Evolutionary conservation across 225 moss, liverwort and hornwort species (phyloP), one percentile per base, ranked within the genome.

Genomic region (Rhytidiadelphus loreus): DNA sequence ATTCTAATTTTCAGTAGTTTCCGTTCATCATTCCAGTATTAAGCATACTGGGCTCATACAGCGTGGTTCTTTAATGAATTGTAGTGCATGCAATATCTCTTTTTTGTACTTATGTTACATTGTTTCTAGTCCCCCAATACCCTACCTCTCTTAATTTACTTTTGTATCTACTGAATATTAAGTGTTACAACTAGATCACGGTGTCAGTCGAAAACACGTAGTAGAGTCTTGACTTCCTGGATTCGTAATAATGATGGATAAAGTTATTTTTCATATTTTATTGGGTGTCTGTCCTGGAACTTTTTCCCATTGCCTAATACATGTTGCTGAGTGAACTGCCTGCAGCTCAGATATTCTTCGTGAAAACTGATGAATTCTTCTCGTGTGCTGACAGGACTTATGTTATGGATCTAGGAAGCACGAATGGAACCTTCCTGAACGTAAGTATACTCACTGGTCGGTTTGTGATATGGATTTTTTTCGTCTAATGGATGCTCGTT

Each of bases 361-460:
- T 77, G 53, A 79, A 68, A 64, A 65, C 80, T 89, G 83, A 89
- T 92, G 62, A 29, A 16, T 69, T 70, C 48, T 80, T 83, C 41
- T 86, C 56, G 48, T 88, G 69, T 86, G 88, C 61, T 92, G 85
- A 74, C 90, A 99, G 99, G 93, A 97, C 99, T 65, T 99, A 99
- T 69, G 80, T 99, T 46, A 99, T 99, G 99, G 99, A 99, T 93
- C 95, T 99, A 39, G 99, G 99, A 83, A 97, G 97, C 92, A 99
- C 99, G 74, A 99, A 99, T 89, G 99, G 99, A 88, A 99, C 99
- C 33, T 93, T 95, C 83, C 88, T 99, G 86, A 99, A 99, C 90
- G 98, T 99, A 89, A 93, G 96, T 85, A 20, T 11, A 85, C 33
- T 82, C 70, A 52, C 63, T 88, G 81, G 62, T 55, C 74, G 66